phyloP scores from a whole-genome alignment of 768 basidiomycete genomes.

The Boletus subcaerulescens region DNA sequence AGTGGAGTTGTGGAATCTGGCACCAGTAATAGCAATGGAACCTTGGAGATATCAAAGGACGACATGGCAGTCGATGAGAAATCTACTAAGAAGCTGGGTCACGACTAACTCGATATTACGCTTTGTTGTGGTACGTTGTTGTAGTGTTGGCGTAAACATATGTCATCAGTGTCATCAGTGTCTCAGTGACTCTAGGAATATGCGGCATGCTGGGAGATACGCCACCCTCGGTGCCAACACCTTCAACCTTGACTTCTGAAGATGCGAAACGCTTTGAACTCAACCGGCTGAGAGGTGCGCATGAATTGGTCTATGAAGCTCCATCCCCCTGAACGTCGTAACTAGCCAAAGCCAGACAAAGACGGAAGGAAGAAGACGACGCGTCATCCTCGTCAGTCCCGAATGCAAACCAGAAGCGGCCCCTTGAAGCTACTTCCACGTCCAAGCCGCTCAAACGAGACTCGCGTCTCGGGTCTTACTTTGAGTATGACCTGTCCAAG shows the following conservation, averaged over 20 bases:
- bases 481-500: conserved; percentile 96
- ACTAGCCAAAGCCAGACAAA: conserved; percentile 73
- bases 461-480: conserved; percentile 83
- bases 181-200: neutral
- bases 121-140: too few relatives aligned
- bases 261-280: conserved; percentile 71
- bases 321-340: conserved; percentile 1
- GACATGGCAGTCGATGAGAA: conserved; percentile 27
- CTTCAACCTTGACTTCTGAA: conserved; percentile 54
- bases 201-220: conserved; percentile 7
- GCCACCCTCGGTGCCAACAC: conserved; percentile 6
- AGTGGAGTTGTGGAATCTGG: conserved; percentile 15
- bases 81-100: conserved; percentile 6
- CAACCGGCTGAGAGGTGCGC: conserved; percentile 70
- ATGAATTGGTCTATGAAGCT: neutral
- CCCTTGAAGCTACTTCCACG: conserved; percentile 57
- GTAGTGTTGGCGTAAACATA: conserved; percentile 8
- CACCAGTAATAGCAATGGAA: conserved; percentile 14
- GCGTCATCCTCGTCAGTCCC: conserved; percentile 42
- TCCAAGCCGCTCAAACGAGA: conserved; percentile 62
- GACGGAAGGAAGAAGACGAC: conserved; percentile 56
- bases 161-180: conserved; percentile 24
- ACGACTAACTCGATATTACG: neutral
- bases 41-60: conserved; percentile 19
- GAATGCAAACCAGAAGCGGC: conserved; percentile 77